Percentiles rank a stretch among this genome's conserved stretches.
phyloP scores from a whole-genome alignment of 331 rosid species.

The Acacia pycnantha region DNA sequence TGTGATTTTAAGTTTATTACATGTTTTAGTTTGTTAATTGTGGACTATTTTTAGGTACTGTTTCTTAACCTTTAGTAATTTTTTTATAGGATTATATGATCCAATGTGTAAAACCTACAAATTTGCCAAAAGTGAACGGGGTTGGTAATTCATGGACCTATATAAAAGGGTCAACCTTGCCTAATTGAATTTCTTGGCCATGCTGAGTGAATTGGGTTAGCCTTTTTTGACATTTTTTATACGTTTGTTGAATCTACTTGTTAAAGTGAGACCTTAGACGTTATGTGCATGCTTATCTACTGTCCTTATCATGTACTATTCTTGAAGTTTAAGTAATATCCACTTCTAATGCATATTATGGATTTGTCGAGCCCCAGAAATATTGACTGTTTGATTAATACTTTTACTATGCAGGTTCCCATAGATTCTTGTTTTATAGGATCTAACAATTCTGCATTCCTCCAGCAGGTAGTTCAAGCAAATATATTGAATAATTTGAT shows the following conservation, averaged over 20 bases:
- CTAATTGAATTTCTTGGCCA: background rate
- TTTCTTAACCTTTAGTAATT: no score
- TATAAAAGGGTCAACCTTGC: background rate
- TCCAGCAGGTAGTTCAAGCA: conserved; percentile 78
- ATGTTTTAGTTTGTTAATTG: background rate
- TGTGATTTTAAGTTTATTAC: background rate
- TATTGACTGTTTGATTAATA: conserved; percentile 1
- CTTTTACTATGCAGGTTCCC: conserved; percentile 65
- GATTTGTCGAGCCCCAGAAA: background rate
- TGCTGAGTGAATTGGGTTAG: background rate
- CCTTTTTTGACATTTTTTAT: background rate
- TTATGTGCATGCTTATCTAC: background rate
- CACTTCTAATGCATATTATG: background rate
- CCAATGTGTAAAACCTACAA: background rate
- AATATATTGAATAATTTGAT: conserved; percentile 16
- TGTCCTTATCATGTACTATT: background rate
- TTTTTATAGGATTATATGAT: no score
- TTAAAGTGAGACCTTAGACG: background rate
- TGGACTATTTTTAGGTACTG: no score
- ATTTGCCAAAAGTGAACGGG: background rate
- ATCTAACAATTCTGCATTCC: conserved; percentile 82
- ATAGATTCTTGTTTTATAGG: conserved; percentile 91
- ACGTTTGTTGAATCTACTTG: background rate
- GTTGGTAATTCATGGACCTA: background rate
- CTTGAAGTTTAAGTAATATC: background rate